Conservation (phyloP, 345 rosid genomes). For the Salix arbutifolia region DNA sequence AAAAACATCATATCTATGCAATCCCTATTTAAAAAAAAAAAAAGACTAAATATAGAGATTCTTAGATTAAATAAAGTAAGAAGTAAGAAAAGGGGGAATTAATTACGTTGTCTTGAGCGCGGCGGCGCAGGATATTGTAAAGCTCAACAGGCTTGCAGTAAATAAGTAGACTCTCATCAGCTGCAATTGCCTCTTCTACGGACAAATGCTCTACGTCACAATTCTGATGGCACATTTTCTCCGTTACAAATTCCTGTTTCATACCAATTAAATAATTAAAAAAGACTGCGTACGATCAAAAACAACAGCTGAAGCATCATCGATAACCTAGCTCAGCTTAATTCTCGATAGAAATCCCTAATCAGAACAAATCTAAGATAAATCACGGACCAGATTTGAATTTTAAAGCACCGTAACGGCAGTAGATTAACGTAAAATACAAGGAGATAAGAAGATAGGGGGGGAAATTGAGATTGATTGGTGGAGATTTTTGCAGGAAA, state of each 20-base stretch:
- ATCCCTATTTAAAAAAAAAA: too few species aligned
- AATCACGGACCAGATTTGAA: too few species aligned
- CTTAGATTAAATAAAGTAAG: neutral
- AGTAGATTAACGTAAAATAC: too few species aligned
- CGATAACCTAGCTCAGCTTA: neutral
- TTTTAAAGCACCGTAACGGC: too few species aligned
- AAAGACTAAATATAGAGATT: too few species aligned
- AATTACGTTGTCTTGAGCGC: constrained; percentile 19
- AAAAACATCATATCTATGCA: too few species aligned
- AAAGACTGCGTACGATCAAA: neutral
- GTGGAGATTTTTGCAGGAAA: too few species aligned
- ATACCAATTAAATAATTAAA: neutral
- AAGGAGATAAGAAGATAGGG: too few species aligned
- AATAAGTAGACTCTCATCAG: constrained; percentile 23
- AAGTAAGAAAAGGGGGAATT: neutral
- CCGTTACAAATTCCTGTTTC: neutral
- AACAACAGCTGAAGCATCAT: neutral
- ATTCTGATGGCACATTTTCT: constrained; percentile 29
- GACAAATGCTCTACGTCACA: constrained; percentile 18
- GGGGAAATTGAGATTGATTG: too few species aligned
- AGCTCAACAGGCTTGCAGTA: constrained; percentile 35
- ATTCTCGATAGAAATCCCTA: too few species aligned
- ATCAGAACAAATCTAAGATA: too few species aligned
- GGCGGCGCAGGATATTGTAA: constrained; percentile 25
- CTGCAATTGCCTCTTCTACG: constrained; percentile 10